Base-by-base conservation (phyloP, 805 yeast species). In the Teunomyces cretensis region DNA sequence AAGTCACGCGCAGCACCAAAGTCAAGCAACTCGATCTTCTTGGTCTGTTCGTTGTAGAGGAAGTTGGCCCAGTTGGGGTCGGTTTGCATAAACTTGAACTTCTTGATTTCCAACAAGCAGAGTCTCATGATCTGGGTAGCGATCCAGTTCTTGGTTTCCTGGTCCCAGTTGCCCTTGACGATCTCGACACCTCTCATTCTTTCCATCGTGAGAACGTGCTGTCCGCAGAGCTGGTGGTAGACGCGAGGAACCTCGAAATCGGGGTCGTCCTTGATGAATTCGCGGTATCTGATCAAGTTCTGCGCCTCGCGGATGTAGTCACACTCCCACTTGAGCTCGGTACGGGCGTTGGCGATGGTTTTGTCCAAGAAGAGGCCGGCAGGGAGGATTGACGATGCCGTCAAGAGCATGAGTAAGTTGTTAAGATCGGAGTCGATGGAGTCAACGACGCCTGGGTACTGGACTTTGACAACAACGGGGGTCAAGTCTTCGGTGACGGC, bases 31-130 rank as follows among this genome's bases (percentile, higher is more conserved):
- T 92, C 97, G 46, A 94, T 81, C 62, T 85, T 82, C 19, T 78
- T 67, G 1, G 90, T 81, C n/a, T 70, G 54, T 28, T 73, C 73
- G 59, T 94, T 90, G 70, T 87, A 90, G 48, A 94, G 68, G 68
- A 94, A 94, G 64, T 94, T 94, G 37, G 99, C 97, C 99, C 99
- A 94, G 65, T 94, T 94, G 42, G 99, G 99, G 68, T 94, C 99
- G 1, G 98, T 92, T 68, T 94, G 99, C 99, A 94, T 94, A 68
- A 85, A 92, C 57, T 78, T 79, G 70, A 86, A 91, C 54, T 79
- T 71, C 11, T 90, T 88, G 62, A 94, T 87, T 67, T 94, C 99
- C 54, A 78, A 74, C 39, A 94, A 70, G 59, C 97, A 90, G 33
- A 94, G 73, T 52, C 88, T 78, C 96, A 94, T 86, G 42, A 94